Conservation (phyloP, 1,284 basidiomycete genomes). For the Fomitopsis schrenkii region DNA sequence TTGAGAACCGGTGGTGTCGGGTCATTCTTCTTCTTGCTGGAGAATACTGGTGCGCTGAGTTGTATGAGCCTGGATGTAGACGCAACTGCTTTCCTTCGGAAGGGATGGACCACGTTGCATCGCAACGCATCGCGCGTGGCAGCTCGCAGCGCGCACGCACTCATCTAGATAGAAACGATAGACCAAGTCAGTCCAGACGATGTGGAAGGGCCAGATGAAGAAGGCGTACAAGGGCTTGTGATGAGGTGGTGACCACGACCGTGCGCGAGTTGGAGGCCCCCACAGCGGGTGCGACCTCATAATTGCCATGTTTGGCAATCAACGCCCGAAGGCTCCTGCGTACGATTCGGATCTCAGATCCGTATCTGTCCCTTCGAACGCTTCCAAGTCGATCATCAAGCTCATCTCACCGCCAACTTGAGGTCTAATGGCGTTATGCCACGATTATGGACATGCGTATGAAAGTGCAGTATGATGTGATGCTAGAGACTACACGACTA, state of each 20-base stretch:
- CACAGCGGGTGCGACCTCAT: not conserved
- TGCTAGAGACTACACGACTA: not conserved
- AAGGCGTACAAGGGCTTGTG: not conserved
- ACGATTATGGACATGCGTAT: not conserved
- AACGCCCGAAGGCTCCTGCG: not conserved
- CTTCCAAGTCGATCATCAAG: not conserved
- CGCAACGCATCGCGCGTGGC: not conserved
- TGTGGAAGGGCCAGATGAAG: too few species aligned
- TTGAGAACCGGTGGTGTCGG: not conserved
- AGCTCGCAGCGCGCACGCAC: not conserved
- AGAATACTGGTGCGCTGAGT: not conserved
- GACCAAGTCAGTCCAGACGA: not conserved
- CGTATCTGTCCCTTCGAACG: not conserved
- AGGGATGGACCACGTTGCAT: not conserved
- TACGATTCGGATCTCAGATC: not conserved
- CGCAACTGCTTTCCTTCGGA: not conserved
- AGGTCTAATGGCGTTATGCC: too few species aligned
- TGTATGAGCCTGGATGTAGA: not conserved
- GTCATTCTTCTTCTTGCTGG: not conserved
- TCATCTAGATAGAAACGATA: not conserved
- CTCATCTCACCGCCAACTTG: too few species aligned
- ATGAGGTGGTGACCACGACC: not conserved
- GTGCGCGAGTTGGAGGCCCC: not conserved
- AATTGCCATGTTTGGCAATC: slow-evolving; percentile 1
- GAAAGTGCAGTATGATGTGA: not conserved